phyloP scores from a whole-genome alignment of 1,284 basidiomycete species.

The Ustilago loliicola region DNA sequence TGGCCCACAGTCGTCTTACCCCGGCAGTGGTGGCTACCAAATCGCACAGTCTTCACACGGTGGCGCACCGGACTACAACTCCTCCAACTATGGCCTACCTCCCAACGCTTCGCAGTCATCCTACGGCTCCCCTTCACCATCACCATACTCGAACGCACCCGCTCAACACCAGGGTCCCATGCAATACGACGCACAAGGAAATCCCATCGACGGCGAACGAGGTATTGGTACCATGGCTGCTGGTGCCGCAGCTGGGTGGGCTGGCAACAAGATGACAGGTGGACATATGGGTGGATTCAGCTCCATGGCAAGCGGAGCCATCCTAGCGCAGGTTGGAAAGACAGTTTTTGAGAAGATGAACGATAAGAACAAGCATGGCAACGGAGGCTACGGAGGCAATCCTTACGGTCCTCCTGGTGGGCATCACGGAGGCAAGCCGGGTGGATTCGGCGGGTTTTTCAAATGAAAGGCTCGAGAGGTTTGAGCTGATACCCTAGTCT shows the following conservation, averaged over 20 bases:
- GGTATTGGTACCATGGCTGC: slow-evolving; percentile 64
- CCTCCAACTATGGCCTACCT: background rate
- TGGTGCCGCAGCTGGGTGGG: slow-evolving; percentile 57
- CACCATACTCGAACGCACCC: slow-evolving; percentile 20
- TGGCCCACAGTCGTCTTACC: background rate
- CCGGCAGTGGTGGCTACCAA: background rate
- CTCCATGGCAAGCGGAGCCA: slow-evolving; percentile 53
- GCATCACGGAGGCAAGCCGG: slow-evolving; percentile 19
- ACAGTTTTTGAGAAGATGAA: slow-evolving; percentile 50
- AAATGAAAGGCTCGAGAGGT: slow-evolving; percentile 13
- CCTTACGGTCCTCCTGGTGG: slow-evolving; percentile 31
- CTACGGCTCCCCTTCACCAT: slow-evolving; percentile 16
- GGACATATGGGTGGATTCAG: slow-evolving; percentile 49
- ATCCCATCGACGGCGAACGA: slow-evolving; percentile 59
- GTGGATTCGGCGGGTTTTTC: slow-evolving; percentile 44
- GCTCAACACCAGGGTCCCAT: slow-evolving; percentile 33
- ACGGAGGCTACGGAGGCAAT: slow-evolving; percentile 21
- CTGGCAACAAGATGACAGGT: slow-evolving; percentile 59
- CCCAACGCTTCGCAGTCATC: slow-evolving; percentile 3
- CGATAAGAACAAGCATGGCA: slow-evolving; percentile 41
- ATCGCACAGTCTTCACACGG: slow-evolving; percentile 16
- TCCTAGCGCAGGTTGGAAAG: slow-evolving; percentile 61
- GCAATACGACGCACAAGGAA: slow-evolving; percentile 61
- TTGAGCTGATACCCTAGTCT: background rate
- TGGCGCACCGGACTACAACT: slow-evolving; percentile 32